Evolutionary conservation across 345 rosid genomes (phyloP).

Genomic region (Lumnitzera littorea): DNA sequence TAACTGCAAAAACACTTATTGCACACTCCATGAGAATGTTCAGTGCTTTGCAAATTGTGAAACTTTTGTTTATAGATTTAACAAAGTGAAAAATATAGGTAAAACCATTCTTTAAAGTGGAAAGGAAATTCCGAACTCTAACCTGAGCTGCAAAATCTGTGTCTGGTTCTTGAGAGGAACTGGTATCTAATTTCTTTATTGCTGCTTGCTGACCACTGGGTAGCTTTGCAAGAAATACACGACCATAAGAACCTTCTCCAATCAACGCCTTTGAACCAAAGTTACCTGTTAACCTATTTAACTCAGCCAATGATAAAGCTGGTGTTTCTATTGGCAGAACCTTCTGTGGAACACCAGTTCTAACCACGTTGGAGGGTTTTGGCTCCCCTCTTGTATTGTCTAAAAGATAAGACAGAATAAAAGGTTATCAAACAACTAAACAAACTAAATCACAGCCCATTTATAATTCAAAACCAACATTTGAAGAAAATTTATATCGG

Average conservation of each 20-base stretch:
- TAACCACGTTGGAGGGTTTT: conserved; percentile 35
- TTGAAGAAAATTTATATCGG: too few relatives aligned
- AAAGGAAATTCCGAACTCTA: not conserved
- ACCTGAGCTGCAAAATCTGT: conserved; percentile 87
- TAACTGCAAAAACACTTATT: too few relatives aligned
- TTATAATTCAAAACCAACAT: not conserved
- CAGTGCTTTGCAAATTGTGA: too few relatives aligned
- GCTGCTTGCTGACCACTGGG: conserved; percentile 47
- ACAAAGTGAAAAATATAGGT: too few relatives aligned
- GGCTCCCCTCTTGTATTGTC: conserved; percentile 75
- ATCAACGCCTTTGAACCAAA: conserved; percentile 80
- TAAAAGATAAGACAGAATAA: conserved; percentile 1
- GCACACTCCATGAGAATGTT: not conserved
- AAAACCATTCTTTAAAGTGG: not conserved
- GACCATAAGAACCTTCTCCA: conserved; percentile 98
- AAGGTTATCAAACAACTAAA: not conserved
- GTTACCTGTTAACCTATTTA: conserved; percentile 52
- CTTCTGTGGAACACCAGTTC: conserved; percentile 68
- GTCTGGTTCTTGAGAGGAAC: conserved; percentile 74
- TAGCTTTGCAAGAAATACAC: conserved; percentile 69
- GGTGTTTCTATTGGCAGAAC: conserved; percentile 77
- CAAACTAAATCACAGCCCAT: not conserved
- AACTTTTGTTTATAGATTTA: too few relatives aligned
- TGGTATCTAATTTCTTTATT: conserved; percentile 81
- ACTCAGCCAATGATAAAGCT: conserved; percentile 50